Base-by-base conservation (phyloP, 2,329 filamentous ascomycete species). In the Lasiodiplodia gonubiensis region DNA sequence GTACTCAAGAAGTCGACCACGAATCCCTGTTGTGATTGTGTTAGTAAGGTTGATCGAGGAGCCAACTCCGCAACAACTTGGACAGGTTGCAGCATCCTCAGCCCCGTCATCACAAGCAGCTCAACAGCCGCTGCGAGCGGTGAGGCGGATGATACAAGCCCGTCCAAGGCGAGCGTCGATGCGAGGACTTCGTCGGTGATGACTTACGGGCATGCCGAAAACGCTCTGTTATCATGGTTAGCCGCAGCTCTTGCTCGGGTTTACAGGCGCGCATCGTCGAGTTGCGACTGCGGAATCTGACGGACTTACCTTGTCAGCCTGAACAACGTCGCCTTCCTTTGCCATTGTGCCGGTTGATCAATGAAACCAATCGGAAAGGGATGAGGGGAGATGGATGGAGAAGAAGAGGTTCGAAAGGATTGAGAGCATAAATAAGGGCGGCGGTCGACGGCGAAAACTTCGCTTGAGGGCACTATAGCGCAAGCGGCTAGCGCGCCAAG, bases 1-100 rank as follows among this genome's bases (percentile, higher is more conserved):
- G 80, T 97, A 97, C 93, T 98, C 89, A 98, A 82, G 90, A 98
- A 98, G 88, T 98, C 94, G 81, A 96, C 92, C 82, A 97, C 80
- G 89, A 98, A 98, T 83, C 92, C 92, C 90, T 96, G 79, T 72
- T 57, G 55, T 42, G 52, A 27, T 37, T 27, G 52, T 68, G 71
- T 74, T 69, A 74, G 72, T 61, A 21, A 52, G 18, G 46, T 63
- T 63, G 49, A 67, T 51, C 67, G 57, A 66, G 33, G 46, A 57
- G 25, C 52, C 46, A 21, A 46, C 11, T 46, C 60, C 35, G 16
- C 69, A 57, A 72, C 77, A 76, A 77, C 76, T 70, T 68, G 57
- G 60, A 69, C 72, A 70, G 71, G 57, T 64, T 54, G 51, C 67
- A 69, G 70, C 69, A 73, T 69, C 67, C 64, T 67, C 67, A 73